phyloP scores from a whole-genome alignment of 768 basidiomycete species.

The Mrakia hoshinonis region DNA sequence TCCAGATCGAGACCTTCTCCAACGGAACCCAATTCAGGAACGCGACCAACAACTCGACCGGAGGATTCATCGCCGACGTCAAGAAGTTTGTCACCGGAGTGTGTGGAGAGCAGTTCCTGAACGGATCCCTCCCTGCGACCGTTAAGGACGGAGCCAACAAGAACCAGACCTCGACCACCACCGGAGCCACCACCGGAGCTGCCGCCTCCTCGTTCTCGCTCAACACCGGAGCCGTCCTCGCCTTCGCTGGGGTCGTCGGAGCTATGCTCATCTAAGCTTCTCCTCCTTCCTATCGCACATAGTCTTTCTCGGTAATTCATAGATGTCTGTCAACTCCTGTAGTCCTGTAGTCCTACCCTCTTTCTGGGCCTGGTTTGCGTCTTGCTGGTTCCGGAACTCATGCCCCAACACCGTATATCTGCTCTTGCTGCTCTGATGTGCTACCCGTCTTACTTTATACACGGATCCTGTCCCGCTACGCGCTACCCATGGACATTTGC shows the following conservation, averaged over 20 bases:
- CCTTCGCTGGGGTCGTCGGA: not conserved
- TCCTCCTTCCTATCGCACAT: no score
- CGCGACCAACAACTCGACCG: not conserved
- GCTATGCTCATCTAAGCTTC: not conserved
- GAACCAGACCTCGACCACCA: not conserved
- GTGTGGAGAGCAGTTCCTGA: constrained; percentile 1
- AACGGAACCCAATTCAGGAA: not conserved
- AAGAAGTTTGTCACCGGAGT: not conserved
- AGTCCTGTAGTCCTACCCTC: not conserved
- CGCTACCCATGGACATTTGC: no score
- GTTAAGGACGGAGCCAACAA: not conserved
- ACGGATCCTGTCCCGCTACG: no score
- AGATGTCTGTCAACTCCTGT: not conserved
- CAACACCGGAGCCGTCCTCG: not conserved
- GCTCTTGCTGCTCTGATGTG: not conserved
- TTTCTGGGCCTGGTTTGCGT: not conserved
- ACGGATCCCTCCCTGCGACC: constrained; percentile 2
- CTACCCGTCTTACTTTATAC: no score
- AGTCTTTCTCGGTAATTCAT: not conserved
- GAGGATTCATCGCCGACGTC: not conserved
- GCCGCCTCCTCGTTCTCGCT: not conserved
- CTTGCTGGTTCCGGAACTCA: no score
- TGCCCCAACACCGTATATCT: not conserved
- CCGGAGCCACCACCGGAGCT: not conserved
- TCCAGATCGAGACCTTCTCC: not conserved